Conservation (phyloP, 345 rosid species). For the Aegle marmelos region DNA sequence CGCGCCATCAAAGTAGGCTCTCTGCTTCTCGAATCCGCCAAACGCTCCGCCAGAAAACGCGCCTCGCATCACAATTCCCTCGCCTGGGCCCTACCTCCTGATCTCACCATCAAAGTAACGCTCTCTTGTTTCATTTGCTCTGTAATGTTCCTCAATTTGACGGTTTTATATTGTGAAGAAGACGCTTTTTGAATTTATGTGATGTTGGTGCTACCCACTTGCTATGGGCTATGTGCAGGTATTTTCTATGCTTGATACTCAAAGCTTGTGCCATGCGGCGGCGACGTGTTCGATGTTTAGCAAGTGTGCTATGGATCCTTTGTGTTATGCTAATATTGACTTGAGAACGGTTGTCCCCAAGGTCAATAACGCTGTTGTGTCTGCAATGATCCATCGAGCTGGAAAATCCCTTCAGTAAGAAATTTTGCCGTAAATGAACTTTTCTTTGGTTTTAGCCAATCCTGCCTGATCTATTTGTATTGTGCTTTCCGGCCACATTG, state of each 20-base stretch:
- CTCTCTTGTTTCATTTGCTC: neutral
- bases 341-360: slow-evolving; percentile 62
- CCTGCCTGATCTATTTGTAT: neutral
- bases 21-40: slow-evolving; percentile 57
- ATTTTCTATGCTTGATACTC: slow-evolving; percentile 82
- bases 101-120: slow-evolving; percentile 72
- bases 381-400: slow-evolving; percentile 80
- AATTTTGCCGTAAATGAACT: neutral
- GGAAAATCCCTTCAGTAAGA: slow-evolving; percentile 73
- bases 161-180: neutral
- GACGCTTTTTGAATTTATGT: neutral
- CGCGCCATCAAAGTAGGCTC: slow-evolving; percentile 60
- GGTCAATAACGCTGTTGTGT: slow-evolving; percentile 69
- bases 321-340: slow-evolving; percentile 69
- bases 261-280: slow-evolving; percentile 70
- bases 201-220: neutral
- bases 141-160: neutral
- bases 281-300: slow-evolving; percentile 78
- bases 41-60: slow-evolving; percentile 62
- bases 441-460: neutral
- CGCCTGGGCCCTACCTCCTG: slow-evolving; percentile 72
- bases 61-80: slow-evolving; percentile 61
- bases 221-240: slow-evolving; percentile 35
- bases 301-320: slow-evolving; percentile 84
- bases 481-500: neutral